A percentile compares a stretch with the other conserved stretches of the same genome.
These are phyloP conservation scores for Austroboletus festivus DNA, from an alignment of 768 basidiomycete genomes.

Conservation along the genomic window DNA sequence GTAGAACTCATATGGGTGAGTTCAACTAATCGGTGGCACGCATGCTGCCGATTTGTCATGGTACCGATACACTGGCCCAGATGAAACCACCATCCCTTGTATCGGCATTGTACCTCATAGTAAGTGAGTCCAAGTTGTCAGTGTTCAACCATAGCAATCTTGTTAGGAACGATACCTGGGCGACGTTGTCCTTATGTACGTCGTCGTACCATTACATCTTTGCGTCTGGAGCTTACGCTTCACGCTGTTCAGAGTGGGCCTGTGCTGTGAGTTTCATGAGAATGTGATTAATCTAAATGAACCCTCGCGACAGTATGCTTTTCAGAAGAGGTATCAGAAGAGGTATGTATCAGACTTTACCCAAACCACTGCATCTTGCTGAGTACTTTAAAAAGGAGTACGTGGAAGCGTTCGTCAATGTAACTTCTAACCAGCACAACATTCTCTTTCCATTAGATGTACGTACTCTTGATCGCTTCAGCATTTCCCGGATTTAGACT, in stretches of 20 bases:
- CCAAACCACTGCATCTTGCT: background rate
- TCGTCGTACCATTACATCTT: background rate
- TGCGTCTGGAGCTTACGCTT: slow-evolving; percentile 3
- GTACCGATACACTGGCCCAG: slow-evolving; percentile 9
- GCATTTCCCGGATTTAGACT: background rate
- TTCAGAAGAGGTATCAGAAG: slow-evolving; percentile 12
- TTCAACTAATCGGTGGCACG: background rate
- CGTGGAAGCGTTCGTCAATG: slow-evolving; percentile 2
- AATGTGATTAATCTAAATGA: background rate
- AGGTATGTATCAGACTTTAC: slow-evolving; percentile 8
- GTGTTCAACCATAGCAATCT: slow-evolving; percentile 1
- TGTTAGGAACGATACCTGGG: slow-evolving; percentile 31
- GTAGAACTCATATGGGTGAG: slow-evolving; percentile 33
- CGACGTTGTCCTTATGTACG: slow-evolving; percentile 30
- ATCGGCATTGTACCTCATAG: slow-evolving; percentile 23
- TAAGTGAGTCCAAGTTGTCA: slow-evolving; percentile 6
- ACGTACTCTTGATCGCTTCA: background rate
- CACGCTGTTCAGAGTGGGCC: slow-evolving; percentile 11
- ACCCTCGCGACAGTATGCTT: slow-evolving; percentile 19
- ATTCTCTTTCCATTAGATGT: slow-evolving; percentile 17
- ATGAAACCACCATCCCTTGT: slow-evolving; percentile 26
- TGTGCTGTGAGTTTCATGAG: slow-evolving; percentile 24
- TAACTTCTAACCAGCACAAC: background rate
- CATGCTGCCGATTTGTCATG: background rate
- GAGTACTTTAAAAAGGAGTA: slow-evolving; percentile 21